These are phyloP conservation scores for Vaccinium darrowii DNA, from an alignment of 148 eudicot genomes.

Conservation along the genomic window DNA sequence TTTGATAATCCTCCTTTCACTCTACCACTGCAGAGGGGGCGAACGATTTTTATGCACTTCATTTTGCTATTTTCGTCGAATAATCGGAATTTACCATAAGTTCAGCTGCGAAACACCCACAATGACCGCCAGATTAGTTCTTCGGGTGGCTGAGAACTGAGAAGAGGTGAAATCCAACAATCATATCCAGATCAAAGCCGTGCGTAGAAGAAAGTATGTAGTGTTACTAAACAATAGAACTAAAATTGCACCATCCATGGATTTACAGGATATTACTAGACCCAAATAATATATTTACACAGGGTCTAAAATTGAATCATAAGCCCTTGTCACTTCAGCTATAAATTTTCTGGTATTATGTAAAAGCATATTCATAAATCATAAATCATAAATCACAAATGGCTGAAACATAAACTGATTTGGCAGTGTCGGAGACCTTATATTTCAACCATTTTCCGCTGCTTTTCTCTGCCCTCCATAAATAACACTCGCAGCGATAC, in stretches of 20 bases:
- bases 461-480: neutral
- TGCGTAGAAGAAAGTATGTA: neutral
- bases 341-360: neutral
- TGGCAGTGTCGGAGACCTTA: neutral
- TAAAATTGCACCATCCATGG: neutral
- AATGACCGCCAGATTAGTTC: no score
- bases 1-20: neutral
- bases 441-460: neutral
- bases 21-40: neutral
- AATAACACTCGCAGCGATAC: neutral
- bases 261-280: neutral
- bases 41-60: no score
- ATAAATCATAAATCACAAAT: neutral
- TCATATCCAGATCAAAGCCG: no score
- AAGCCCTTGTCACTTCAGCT: neutral
- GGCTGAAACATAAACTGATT: neutral
- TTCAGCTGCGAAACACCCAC: no score
- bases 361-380: neutral
- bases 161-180: no score
- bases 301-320: neutral
- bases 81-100: no score
- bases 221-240: neutral
- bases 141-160: no score
- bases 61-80: no score
- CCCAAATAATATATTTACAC: neutral